Conservation (phyloP, 306 rosid genomes). For the Gillenia trifoliata region DNA sequence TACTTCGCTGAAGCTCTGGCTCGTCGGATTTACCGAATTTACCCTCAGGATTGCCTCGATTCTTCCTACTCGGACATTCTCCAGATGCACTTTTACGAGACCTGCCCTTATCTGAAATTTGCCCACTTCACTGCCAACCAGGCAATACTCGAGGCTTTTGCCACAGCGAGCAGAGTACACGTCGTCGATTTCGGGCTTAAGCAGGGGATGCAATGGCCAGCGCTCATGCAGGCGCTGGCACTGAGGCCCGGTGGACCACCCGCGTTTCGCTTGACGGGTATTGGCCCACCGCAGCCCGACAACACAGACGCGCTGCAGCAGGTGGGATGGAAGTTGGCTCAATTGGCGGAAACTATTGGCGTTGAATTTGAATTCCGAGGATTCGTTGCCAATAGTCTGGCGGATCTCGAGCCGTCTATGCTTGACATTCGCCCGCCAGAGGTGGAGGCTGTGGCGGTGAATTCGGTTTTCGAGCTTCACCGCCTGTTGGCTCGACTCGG, state of each 20-base stretch:
- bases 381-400: slow-evolving; percentile 48
- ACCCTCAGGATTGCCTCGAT: slow-evolving; percentile 40
- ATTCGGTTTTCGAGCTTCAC: slow-evolving; percentile 77
- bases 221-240: slow-evolving; percentile 79
- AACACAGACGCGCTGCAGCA: slow-evolving; percentile 60
- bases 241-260: slow-evolving; percentile 77
- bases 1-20: slow-evolving; percentile 66
- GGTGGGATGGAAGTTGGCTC: slow-evolving; percentile 68
- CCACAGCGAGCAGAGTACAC: slow-evolving; percentile 51
- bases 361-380: slow-evolving; percentile 76
- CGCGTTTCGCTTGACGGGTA: slow-evolving; percentile 65
- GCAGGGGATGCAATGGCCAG: slow-evolving; percentile 96
- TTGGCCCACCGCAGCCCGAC: slow-evolving; percentile 66
- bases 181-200: slow-evolving; percentile 80
- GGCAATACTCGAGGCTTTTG: slow-evolving; percentile 73
- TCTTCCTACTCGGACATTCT: slow-evolving; percentile 49
- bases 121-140: slow-evolving; percentile 94
- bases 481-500: slow-evolving; percentile 52
- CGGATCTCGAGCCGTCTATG: slow-evolving; percentile 61
- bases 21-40: slow-evolving; percentile 49
- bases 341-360: slow-evolving; percentile 56
- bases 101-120: slow-evolving; percentile 76
- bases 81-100: slow-evolving; percentile 77
- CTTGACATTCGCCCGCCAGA: slow-evolving; percentile 58
- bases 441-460: slow-evolving; percentile 54